phyloP scores from a whole-genome alignment of 164 flowering plant species.

The Kalanchoe fedtschenkoi region DNA sequence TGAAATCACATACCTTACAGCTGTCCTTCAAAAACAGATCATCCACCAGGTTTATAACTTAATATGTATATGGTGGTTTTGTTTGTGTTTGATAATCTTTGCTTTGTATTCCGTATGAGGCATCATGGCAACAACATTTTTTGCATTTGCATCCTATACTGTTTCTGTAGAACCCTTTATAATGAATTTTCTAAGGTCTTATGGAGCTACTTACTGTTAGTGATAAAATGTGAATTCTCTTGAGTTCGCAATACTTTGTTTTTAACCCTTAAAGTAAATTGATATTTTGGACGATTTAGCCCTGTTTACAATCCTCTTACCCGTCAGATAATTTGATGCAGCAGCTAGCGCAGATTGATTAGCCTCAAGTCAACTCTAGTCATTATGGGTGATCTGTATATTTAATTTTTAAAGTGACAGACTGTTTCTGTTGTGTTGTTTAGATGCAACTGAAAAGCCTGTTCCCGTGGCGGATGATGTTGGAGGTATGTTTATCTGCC shows the following conservation, averaged over 20 bases:
- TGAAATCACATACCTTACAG: slow-evolving; percentile 34
- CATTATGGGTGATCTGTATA: no score
- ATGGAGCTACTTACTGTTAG: no score
- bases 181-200: no score
- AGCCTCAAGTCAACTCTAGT: no score
- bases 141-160: not conserved
- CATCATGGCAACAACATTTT: not conserved
- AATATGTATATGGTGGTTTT: not conserved
- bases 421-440: not conserved
- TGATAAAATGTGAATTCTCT: no score
- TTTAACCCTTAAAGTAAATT: no score
- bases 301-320: not conserved
- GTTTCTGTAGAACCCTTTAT: no score
- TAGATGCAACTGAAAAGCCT: slow-evolving; percentile 9
- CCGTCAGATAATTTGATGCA: no score
- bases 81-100: not conserved
- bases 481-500: slow-evolving; percentile 11
- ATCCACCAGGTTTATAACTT: slow-evolving; percentile 25
- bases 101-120: not conserved
- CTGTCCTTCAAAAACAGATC: slow-evolving; percentile 17
- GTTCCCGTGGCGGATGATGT: slow-evolving; percentile 3
- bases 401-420: not conserved
- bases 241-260: no score
- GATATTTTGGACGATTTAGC: no score
- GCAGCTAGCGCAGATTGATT: no score